These are phyloP conservation scores for Leccinum angustisporum DNA, from an alignment of 1,284 basidiomycete genomes.

Conservation along the genomic window DNA sequence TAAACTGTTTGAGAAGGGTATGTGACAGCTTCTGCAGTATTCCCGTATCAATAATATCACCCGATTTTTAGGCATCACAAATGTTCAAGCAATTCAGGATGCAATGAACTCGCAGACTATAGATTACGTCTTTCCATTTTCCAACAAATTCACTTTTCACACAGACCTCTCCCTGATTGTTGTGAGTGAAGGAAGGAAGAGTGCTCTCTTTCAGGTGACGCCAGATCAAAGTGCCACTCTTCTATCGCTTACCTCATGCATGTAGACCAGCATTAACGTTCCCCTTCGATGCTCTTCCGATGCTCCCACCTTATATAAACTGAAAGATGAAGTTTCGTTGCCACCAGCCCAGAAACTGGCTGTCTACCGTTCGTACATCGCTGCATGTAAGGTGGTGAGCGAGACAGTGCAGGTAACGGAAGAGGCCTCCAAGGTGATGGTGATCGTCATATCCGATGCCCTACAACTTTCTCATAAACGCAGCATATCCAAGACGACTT, in stretches of 20 bases:
- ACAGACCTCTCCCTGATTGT: conserved; percentile 72
- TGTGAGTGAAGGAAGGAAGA: conserved; percentile 64
- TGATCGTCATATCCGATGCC: neutral
- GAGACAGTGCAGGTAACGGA: conserved; percentile 54
- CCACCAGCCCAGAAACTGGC: conserved; percentile 48
- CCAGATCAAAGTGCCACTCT: neutral
- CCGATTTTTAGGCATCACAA: conserved; percentile 54
- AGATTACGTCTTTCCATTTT: conserved; percentile 79
- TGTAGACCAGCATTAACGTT: conserved; percentile 55
- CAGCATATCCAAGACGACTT: conserved; percentile 77
- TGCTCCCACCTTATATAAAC: conserved; percentile 47
- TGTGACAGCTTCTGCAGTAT: conserved; percentile 7
- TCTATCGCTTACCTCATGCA: neutral
- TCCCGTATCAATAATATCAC: neutral
- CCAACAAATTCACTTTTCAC: conserved; percentile 68
- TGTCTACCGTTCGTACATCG: conserved; percentile 54
- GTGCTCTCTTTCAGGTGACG: conserved; percentile 63
- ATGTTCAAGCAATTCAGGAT: conserved; percentile 69
- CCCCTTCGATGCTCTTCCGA: conserved; percentile 39
- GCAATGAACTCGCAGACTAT: conserved; percentile 69
- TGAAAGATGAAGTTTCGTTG: conserved; percentile 39
- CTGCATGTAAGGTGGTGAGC: conserved; percentile 45
- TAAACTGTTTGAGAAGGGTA: conserved; percentile 60
- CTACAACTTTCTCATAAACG: neutral
- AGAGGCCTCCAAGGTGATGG: conserved; percentile 51